Percentiles rank a stretch among this genome's conserved stretches.
These are phyloP conservation scores for Zygoascus tannicola DNA, from an alignment of 805 yeast genomes.

Conservation along the genomic window DNA sequence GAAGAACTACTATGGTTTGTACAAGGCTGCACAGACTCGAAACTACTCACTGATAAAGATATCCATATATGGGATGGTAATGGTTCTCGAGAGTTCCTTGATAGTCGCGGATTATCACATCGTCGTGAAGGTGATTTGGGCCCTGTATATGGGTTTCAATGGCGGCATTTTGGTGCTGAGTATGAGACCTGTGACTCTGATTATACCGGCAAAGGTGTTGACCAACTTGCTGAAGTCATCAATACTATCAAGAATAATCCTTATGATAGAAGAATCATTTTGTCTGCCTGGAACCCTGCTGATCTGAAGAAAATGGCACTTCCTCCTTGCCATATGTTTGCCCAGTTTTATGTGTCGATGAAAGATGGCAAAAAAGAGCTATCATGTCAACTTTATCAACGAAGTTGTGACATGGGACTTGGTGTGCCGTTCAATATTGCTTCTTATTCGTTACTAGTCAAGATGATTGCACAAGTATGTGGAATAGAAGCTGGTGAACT, in stretches of 20 bases:
- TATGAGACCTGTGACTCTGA: slow-evolving; percentile 81
- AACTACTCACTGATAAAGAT: slow-evolving; percentile 64
- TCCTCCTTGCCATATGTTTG: slow-evolving; percentile 96
- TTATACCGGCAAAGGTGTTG: slow-evolving; percentile 80
- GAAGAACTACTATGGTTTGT: slow-evolving; percentile 92
- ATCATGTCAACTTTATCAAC: slow-evolving; percentile 84
- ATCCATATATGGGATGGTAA: slow-evolving; percentile 99
- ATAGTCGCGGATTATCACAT: slow-evolving; percentile 65
- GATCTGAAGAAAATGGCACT: slow-evolving; percentile 91
- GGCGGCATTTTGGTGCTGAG: slow-evolving; percentile 98
- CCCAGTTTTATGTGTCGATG: slow-evolving; percentile 88
- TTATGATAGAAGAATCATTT: slow-evolving; percentile 84
- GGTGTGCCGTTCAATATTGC: slow-evolving; percentile 99
- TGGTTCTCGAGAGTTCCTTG: slow-evolving; percentile 87
- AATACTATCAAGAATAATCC: slow-evolving; percentile 78
- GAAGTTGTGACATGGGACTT: slow-evolving; percentile 99
- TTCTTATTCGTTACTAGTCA: slow-evolving; percentile 83
- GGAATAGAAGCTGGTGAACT: slow-evolving; percentile 94
- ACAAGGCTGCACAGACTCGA: slow-evolving; percentile 82
- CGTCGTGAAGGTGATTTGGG: slow-evolving; percentile 93
- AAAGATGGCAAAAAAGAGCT: slow-evolving; percentile 61
- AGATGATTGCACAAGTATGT: slow-evolving; percentile 92
- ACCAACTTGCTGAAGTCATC: slow-evolving; percentile 76
- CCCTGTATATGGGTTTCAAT: slow-evolving; percentile 97
- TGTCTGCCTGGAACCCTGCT: slow-evolving; percentile 98